Evolutionary conservation across 2,329 filamentous ascomycete genomes (phyloP), one percentile per base, ranked within the genome.

Genomic region (Aspergillus pseudoterreus): DNA sequence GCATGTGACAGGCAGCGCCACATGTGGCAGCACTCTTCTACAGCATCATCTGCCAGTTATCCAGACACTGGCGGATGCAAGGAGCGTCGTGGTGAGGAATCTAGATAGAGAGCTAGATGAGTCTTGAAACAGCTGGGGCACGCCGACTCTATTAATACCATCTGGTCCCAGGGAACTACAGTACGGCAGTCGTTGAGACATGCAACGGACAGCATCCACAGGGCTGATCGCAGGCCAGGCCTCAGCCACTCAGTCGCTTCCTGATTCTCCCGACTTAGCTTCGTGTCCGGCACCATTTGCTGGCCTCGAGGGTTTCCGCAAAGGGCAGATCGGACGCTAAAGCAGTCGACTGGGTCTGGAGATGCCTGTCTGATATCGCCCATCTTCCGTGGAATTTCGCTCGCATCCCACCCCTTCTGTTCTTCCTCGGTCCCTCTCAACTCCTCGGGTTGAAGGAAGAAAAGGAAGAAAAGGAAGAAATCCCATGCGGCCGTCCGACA

Each of bases 191-290:
- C 27, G 27, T 30, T 30, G 27, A 30, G 27, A 30, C 14, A 45
- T 45, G 43, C 43, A 45, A 22, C 17, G 5, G n/a, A 43, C 12
- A 14, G 27, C 12, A 38, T 17, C 43, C 38, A 51, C 46, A 53
- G 47, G 53, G 55, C 53, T 55, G 50, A 57, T 46, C 51, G 43
- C 45, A 49, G 43, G 41, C 19, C n/a, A 12, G 4, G 9, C 39
- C 30, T 17, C 54, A 56, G 54, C 59, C 55, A 63, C 54, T 58
- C 35, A 50, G 36, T 51, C 32, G 54, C 61, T 66, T 60, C 66
- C 66, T 69, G 63, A 67, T 63, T 57, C 56, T 60, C 59, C 66
- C 66, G 66, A 67, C 42, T 55, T 56, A 45, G 48, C 51, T 56
- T 43, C 43, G 51, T 19, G 19, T 19, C 19, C 15, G 15, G 48